Conservation (phyloP, 2,329 filamentous ascomycete genomes). For the Fusarium chlamydosporum region DNA sequence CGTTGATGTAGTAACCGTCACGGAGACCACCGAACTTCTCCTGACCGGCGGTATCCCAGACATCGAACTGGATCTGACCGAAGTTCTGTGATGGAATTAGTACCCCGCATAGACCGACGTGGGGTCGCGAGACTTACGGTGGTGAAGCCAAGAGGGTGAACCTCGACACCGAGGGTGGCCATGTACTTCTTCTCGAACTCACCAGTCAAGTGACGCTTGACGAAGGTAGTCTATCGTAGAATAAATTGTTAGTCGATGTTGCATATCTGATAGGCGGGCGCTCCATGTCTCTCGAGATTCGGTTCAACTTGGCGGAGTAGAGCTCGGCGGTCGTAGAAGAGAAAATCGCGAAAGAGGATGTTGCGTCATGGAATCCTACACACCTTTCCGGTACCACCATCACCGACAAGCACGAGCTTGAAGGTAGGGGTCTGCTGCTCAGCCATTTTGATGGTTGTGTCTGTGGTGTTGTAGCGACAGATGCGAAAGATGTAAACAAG, state of each 20-base stretch:
- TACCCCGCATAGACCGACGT: slow-evolving; percentile 43
- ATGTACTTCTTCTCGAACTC: slow-evolving; percentile 99
- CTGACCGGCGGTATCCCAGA: slow-evolving; percentile 99
- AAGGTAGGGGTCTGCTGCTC: slow-evolving; percentile 79
- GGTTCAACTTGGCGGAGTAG: slow-evolving; percentile 45
- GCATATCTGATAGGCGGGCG: slow-evolving; percentile 19
- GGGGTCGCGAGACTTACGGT: slow-evolving; percentile 77
- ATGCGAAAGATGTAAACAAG: slow-evolving; percentile 63
- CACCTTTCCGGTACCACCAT: slow-evolving; percentile 99
- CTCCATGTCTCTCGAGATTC: slow-evolving; percentile 31
- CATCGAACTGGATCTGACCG: slow-evolving; percentile 97
- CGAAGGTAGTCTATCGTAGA: slow-evolving; percentile 90
- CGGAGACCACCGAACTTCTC: slow-evolving; percentile 99
- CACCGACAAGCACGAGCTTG: slow-evolving; percentile 99
- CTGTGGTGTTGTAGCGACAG: slow-evolving; percentile 47
- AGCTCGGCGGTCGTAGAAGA: slow-evolving; percentile 40
- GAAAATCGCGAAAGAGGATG: slow-evolving; percentile 38
- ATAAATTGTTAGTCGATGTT: slow-evolving; percentile 41
- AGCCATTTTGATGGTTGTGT: slow-evolving; percentile 71
- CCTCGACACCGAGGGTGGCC: slow-evolving; percentile 98
- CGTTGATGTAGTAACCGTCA: slow-evolving; percentile 99
- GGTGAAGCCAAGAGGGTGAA: slow-evolving; percentile 97
- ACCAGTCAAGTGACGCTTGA: slow-evolving; percentile 99
- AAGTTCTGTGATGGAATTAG: slow-evolving; percentile 76
- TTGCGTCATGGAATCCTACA: slow-evolving; percentile 49